A percentile compares a stretch with the other conserved stretches of the same genome.
Conservation (phyloP, 495 filamentous ascomycete genomes). For the Collariella sp. region DNA sequence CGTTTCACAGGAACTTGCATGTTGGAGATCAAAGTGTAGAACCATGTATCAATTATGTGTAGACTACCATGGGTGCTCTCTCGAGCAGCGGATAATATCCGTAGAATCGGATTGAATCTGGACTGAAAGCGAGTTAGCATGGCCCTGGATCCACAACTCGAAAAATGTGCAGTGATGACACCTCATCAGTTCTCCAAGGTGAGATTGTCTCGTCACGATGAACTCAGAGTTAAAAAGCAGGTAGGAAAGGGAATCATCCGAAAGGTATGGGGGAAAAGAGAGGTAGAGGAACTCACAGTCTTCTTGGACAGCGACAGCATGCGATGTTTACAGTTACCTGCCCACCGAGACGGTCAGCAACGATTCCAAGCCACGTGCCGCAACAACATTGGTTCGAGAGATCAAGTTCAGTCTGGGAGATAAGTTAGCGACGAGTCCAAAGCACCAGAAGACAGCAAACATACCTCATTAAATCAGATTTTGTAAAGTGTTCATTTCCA, state of each 20-base stretch:
- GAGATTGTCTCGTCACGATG: slow-evolving; percentile 69
- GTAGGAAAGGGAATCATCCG: slow-evolving; percentile 63
- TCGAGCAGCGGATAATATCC: too few species aligned
- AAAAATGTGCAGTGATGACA: background rate
- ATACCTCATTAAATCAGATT: slow-evolving; percentile 99
- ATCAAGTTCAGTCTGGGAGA: too few species aligned
- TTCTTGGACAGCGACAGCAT: slow-evolving; percentile 4
- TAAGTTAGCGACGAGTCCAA: too few species aligned
- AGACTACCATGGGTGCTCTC: background rate
- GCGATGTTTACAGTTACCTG: slow-evolving; percentile 27
- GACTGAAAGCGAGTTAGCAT: slow-evolving; percentile 17
- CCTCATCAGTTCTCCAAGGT: slow-evolving; percentile 91
- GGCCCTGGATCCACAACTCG: background rate
- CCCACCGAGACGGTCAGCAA: slow-evolving; percentile 20
- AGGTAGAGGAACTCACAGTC: slow-evolving; percentile 17
- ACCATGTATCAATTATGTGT: slow-evolving; percentile 1
- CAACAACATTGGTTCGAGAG: background rate
- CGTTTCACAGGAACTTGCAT: background rate
- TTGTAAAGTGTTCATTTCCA: slow-evolving; percentile 74
- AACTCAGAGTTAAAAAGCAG: slow-evolving; percentile 57
- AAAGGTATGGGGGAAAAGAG: slow-evolving; percentile 39
- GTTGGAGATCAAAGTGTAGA: background rate
- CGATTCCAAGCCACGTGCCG: slow-evolving; percentile 11
- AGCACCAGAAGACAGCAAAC: slow-evolving; percentile 16
- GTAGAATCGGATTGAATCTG: too few species aligned